Evolutionary conservation across 106 monocot genomes (phyloP).

Genomic region (Dioscorea zingiberensis): DNA sequence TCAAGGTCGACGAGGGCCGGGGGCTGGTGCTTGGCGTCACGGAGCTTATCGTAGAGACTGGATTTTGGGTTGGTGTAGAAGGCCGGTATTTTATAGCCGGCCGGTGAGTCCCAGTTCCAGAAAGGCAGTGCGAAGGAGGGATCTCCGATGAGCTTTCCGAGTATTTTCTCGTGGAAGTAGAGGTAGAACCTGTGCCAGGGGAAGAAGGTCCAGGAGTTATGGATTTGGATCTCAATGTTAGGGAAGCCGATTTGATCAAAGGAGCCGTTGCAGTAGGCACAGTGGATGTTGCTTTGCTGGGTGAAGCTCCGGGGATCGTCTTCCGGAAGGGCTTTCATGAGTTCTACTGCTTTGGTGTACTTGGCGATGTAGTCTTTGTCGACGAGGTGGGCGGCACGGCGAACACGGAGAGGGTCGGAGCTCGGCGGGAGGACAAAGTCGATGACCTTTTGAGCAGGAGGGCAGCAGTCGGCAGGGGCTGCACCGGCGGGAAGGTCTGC

Average conservation of each 20-base stretch:
- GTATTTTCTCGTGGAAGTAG: constrained; percentile 34
- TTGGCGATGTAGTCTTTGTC: too few relatives aligned
- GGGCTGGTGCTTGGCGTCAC: neutral
- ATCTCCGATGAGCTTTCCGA: constrained; percentile 34
- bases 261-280: neutral
- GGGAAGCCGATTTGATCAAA: constrained; percentile 6
- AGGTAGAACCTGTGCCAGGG: constrained; percentile 34
- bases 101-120: constrained; percentile 35
- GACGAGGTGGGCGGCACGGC: too few relatives aligned
- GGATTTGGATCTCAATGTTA: too few relatives aligned
- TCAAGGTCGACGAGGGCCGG: neutral
- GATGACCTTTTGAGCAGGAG: too few relatives aligned
- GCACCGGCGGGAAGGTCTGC: neutral
- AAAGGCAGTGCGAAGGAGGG: constrained; percentile 29
- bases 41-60: neutral
- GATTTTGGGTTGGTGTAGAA: constrained; percentile 7
- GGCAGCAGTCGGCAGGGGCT: constrained; percentile 11
- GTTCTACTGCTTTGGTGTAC: neutral
- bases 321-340: too few relatives aligned
- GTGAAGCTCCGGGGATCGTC: too few relatives aligned
- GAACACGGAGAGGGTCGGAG: too few relatives aligned
- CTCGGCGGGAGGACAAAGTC: too few relatives aligned
- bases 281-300: too few relatives aligned
- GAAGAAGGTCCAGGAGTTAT: too few relatives aligned
- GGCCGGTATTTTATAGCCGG: constrained; percentile 14